A percentile compares a stretch with the other conserved stretches of the same genome.
These are phyloP conservation scores for Fusarium sp. DNA, from an alignment of 2,329 filamentous ascomycete genomes.

Conservation along the genomic window DNA sequence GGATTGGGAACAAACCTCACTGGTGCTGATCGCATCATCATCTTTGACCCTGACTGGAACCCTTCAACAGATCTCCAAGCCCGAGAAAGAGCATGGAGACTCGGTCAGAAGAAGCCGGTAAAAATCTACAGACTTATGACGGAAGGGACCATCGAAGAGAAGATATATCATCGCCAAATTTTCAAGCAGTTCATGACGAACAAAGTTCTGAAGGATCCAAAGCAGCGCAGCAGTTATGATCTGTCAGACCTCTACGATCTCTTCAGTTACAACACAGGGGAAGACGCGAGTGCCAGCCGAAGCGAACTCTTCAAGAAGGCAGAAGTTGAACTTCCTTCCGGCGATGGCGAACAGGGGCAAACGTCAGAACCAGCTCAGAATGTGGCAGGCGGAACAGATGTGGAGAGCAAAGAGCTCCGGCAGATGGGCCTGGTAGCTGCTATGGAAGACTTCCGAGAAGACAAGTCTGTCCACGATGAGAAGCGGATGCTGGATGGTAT, in stretches of 20 bases:
- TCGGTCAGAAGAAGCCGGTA: constrained; percentile 94
- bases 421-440: constrained; percentile 68
- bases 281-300: constrained; percentile 72
- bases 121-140: constrained; percentile 98
- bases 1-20: constrained; percentile 94
- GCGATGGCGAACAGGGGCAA: neutral
- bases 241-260: constrained; percentile 90
- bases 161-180: constrained; percentile 98
- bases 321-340: constrained; percentile 62
- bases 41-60: constrained; percentile 99
- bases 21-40: constrained; percentile 93
- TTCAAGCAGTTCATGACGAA: constrained; percentile 99
- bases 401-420: constrained; percentile 52
- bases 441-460: constrained; percentile 69
- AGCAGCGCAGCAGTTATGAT: constrained; percentile 90
- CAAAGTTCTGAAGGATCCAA: constrained; percentile 93
- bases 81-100: constrained; percentile 91
- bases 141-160: constrained; percentile 96
- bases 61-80: constrained; percentile 96
- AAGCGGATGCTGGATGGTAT: constrained; percentile 87
- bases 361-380: constrained; percentile 14
- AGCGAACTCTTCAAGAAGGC: constrained; percentile 88
- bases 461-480: constrained; percentile 64
- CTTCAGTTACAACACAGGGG: constrained; percentile 72
- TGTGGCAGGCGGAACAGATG: constrained; percentile 10